These are phyloP conservation scores for Paracoccidioides lutzii DNA, from an alignment of 2,329 filamentous ascomycete genomes.

Conservation along the genomic window DNA sequence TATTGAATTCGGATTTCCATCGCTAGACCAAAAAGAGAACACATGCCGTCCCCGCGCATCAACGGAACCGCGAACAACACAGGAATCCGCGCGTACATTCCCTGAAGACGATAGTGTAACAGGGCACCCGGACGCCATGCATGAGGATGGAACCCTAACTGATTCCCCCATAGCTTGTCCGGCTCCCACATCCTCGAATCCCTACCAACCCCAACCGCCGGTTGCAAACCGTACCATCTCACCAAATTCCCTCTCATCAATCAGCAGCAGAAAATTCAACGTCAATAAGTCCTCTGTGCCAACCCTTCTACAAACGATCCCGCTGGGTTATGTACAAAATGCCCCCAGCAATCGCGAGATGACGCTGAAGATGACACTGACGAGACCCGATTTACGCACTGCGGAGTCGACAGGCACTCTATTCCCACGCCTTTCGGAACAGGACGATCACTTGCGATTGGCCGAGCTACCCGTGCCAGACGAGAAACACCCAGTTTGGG, in stretches of 20 bases:
- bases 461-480: conserved; percentile 38
- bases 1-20: conserved; percentile 81
- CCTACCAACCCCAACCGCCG: conserved; percentile 16
- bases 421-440: conserved; percentile 55
- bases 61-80: conserved; percentile 22
- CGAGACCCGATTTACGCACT: conserved; percentile 64
- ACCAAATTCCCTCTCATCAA: conserved; percentile 6
- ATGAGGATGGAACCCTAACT: not conserved
- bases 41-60: conserved; percentile 9
- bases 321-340: conserved; percentile 36
- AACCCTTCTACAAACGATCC: conserved; percentile 10
- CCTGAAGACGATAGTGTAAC: conserved; percentile 37
- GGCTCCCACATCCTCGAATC: not conserved
- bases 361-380: conserved; percentile 93
- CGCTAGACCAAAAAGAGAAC: conserved; percentile 26
- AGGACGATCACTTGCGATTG: conserved; percentile 43
- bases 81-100: conserved; percentile 40
- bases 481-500: conserved; percentile 30
- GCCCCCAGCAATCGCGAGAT: conserved; percentile 62
- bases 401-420: conserved; percentile 43
- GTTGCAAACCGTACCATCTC: conserved; percentile 2
- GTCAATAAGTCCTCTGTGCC: conserved; percentile 5
- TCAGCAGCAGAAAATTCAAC: conserved; percentile 4
- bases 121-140: not conserved
- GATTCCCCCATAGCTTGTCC: not conserved